Conservation (phyloP, 169 alveolate genomes). For the Cryptosporidium andersoni region DNA sequence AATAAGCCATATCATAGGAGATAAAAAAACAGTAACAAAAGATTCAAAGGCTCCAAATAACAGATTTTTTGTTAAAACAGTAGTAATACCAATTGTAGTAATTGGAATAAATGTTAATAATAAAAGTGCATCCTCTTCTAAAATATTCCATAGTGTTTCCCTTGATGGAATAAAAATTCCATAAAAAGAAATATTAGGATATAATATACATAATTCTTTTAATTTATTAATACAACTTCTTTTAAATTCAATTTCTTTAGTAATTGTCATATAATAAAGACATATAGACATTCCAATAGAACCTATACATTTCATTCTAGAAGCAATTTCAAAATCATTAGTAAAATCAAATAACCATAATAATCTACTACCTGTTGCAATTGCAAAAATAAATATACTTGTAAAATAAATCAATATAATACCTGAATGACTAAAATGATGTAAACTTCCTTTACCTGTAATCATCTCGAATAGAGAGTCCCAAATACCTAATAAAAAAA, state of each 20-base stretch:
- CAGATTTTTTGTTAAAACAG: conserved; percentile 19
- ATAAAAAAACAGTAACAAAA: conserved; percentile 45
- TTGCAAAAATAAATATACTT: conserved; percentile 27
- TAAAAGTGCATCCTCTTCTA: conserved; percentile 26
- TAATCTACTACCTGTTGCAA: conserved; percentile 54
- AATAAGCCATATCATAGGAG: conserved; percentile 34
- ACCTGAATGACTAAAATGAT: conserved; percentile 42
- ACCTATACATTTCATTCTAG: conserved; percentile 29
- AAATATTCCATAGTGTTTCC: conserved; percentile 50
- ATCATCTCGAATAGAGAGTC: conserved; percentile 66
- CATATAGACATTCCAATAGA: conserved; percentile 47
- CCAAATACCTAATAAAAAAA: conserved; percentile 58
- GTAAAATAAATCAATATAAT: not conserved
- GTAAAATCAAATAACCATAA: conserved; percentile 46
- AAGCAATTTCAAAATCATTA: conserved; percentile 25
- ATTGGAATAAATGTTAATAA: conserved; percentile 37
- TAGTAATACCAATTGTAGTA: conserved; percentile 24
- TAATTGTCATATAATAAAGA: conserved; percentile 26
- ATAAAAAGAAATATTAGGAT: conserved; percentile 30
- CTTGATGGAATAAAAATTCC: conserved; percentile 35
- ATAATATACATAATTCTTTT: conserved; percentile 1
- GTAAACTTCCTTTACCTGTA: conserved; percentile 51
- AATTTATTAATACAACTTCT: conserved; percentile 14
- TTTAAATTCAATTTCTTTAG: conserved; percentile 35
- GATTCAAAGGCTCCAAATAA: conserved; percentile 67